Base-by-base conservation (phyloP, 176 grass and related monocot species). In the Aegilops sharonensis region DNA sequence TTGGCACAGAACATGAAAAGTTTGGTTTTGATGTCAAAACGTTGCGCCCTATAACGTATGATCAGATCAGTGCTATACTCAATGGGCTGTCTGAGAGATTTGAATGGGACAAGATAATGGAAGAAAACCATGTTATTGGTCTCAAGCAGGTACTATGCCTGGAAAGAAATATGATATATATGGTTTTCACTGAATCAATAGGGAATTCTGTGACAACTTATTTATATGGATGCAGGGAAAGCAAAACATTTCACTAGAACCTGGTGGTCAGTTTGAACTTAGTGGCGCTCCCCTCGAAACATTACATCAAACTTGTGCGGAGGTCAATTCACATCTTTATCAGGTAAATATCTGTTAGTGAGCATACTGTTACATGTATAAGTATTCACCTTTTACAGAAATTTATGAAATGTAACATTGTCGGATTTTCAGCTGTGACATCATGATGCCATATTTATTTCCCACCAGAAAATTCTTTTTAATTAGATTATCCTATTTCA, bases 311-410 rank as follows among this genome's bases (percentile, higher is more conserved):
- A 96, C 97, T 73, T 99, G 94, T 93, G 97, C 97, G 27, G 97
- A 96, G 82, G 94, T 99, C 81, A 99, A 99, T 87, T 99, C 97
- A 83, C 94, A 99, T 91, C 97, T 99, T 90, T 99, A 99, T 84
- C 97, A 99, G 94, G 97, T 96, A 81, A 68, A 68, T 72, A 63
- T 85, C 25, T 85, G 43, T 79, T 73, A 5, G 72, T 21, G 52
- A 37, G 30, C 30, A 43, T 12, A 64, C 8, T 11, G 18, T 87
- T 81, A 8, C 79, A n/a, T 62, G 20, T 77, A 30, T 36, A 72
- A 11, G 30, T 64, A 77, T 29, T 47, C 50, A 5, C 21, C 20
- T 79, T n/a, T 59, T 78, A 78, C 32, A 31, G 17, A 56, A 56
- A 72, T 39, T 2, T 90, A 70, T 64, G 60, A 54, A 50, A 2